Conservation (phyloP, 805 yeast species). For the Priceomyces medius region DNA sequence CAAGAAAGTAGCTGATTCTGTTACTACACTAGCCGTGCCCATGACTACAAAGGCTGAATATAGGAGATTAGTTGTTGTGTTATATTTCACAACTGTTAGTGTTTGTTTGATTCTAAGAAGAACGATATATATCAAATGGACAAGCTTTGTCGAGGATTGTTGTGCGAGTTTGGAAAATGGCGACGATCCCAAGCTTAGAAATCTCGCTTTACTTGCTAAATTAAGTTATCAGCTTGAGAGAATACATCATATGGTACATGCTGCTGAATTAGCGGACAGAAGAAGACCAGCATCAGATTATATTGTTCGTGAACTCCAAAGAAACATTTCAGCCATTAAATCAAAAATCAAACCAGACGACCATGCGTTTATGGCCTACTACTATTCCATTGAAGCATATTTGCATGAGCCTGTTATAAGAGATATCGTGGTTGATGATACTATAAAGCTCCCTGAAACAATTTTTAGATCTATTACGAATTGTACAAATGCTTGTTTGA, state of each 20-base stretch:
- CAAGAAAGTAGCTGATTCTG: conserved; percentile 14
- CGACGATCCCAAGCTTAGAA: conserved; percentile 28
- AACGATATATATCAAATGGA: conserved; percentile 61
- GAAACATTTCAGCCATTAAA: conserved; percentile 41
- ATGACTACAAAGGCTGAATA: conserved; percentile 34
- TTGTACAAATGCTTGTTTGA: conserved; percentile 55
- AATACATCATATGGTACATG: conserved; percentile 51
- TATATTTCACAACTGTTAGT: conserved; percentile 62
- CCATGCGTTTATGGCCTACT: conserved; percentile 48
- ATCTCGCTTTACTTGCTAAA: conserved; percentile 58
- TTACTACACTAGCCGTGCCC: conserved; percentile 2
- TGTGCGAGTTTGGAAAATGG: conserved; percentile 47
- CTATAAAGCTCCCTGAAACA: conserved; percentile 17
- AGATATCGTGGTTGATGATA: conserved; percentile 15
- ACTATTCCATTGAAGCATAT: conserved; percentile 64
- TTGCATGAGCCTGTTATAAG: conserved; percentile 55
- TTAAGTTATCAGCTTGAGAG: conserved; percentile 61
- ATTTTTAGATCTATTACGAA: conserved; percentile 45
- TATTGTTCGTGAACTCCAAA: conserved; percentile 50
- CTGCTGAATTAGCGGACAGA: conserved; percentile 23
- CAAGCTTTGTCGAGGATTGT: conserved; percentile 61
- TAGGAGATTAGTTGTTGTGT: conserved; percentile 52
- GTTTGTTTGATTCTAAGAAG: conserved; percentile 66
- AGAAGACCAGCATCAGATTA: conserved; percentile 32
- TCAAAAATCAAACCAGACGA: conserved; percentile 37